Evolutionary conservation across 805 yeast species (phyloP), one percentile per base, ranked within the genome.

Genomic region (Candida adriatica): DNA sequence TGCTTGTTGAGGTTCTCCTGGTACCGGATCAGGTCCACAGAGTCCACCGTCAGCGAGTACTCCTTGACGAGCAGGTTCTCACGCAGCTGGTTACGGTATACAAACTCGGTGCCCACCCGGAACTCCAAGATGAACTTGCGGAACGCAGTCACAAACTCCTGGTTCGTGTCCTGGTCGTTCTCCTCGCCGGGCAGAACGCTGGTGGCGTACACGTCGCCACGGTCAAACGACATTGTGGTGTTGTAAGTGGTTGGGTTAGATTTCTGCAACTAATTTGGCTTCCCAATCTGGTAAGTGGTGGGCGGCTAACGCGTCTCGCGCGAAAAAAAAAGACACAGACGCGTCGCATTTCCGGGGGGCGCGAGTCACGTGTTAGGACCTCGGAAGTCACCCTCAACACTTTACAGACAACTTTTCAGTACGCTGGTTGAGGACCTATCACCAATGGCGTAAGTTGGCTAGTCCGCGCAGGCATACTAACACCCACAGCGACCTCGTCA

Each of bases 71-170:
- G 64, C 28, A 94, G 62, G 56, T 88, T 86, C 49, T 86, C 95
- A 45, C 96, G 68, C 34, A 92, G 66, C 55, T 88, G 95, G 48
- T 88, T 96, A 66, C 94, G 69, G 64, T 90, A 90, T 24, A 87
- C 66, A 56, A 83, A 92, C 53, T 76, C 80, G 36, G 84, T 73
- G 50, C 83, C 81, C 39, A 85, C 69, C 58, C 95, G 73, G 58
- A 86, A 92, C 54, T 87, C 95, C 33, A 86, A 63, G 24, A 92
- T 71, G 57, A 92, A 92, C 45, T 74, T 68, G 43, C 79, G 75
- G 65, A 90, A 88, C 3, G 87, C 82, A 44, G 75, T 76, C 48
- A 76, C 70, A 47, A 81, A 68, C 56, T 80, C 92, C 33, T 78
- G 75, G 54, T 69, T 70, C 31, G 79, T 68, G 42, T 70, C 78